Base-by-base conservation (phyloP, 495 filamentous ascomycete species). In the Cercophora newfieldiana region DNA sequence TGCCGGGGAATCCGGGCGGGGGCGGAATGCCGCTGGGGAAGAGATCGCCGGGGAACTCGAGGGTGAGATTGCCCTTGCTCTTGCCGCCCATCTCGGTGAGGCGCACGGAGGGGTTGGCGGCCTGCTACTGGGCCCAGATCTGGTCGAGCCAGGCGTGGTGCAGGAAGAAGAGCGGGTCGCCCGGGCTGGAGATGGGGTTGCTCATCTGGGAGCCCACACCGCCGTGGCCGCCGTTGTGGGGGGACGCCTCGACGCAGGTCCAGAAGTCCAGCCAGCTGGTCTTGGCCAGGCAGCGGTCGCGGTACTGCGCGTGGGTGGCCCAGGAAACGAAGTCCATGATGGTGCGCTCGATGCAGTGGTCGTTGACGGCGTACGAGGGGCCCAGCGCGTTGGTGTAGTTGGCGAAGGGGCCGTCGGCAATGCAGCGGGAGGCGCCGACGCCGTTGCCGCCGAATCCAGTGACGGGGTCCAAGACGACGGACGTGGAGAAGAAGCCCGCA, bases 131-230 rank as follows among this genome's bases (percentile, higher is more conserved):
- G 78, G 86, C 89, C 80, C 84, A 91, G 25, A 88, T 65, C 47
- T 86, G 84, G 74, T 92, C 90, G 63, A 93, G 83, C 80, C 85
- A 85, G 7, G 81, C 84, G 73, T 92, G 89, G 75, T 92, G 90
- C 12, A 87, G 79, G 72, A 81, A 92, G 77, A 93, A 92, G 22
- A 76, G 80, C 22, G 89, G 89, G 66, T 92, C 90, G 7, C 87
- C 83, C 2, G 77, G 75, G 8, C 65, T 70, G 19, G 79, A 78
- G 65, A 79, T 84, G 10, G 82, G 74, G 73, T 88, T 73, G 19
- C 65, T 25, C 77, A 79, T 78, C 74, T 78, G 47, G 19, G 30
- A 37, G 12, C 68, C 68, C 14, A 71, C 59, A 2, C 68, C 68
- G 7, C 50, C 65, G 24, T 70, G 68, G 3, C 68, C 68, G n/a